Percentiles rank a stretch among this genome's conserved stretches.
Conservation (phyloP, 257 asterid species). For the Capsicum baccatum region DNA sequence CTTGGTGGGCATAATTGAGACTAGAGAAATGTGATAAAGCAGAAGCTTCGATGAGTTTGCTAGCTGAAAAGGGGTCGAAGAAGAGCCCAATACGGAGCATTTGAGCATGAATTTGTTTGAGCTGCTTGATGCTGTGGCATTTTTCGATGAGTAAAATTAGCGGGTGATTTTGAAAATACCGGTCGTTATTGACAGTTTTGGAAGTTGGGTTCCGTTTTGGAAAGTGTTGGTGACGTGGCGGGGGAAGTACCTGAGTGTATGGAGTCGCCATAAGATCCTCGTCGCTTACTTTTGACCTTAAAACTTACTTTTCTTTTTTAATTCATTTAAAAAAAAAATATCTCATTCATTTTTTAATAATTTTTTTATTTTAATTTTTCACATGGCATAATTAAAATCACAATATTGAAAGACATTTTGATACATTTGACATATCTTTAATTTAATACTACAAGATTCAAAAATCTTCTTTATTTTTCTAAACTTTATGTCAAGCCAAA, state of each 20-base stretch:
- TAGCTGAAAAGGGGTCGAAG: conserved; percentile 67
- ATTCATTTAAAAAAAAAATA: too few species aligned
- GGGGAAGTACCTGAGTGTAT: conserved; percentile 34
- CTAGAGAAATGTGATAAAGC: conserved; percentile 60
- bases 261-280: conserved; percentile 47
- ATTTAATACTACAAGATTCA: too few species aligned
- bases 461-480: too few species aligned
- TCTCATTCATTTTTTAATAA: too few species aligned
- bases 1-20: conserved; percentile 63
- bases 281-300: not conserved
- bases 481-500: too few species aligned
- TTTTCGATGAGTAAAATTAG: conserved; percentile 50
- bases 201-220: conserved; percentile 33
- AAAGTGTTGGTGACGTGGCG: conserved; percentile 21
- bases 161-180: conserved; percentile 64
- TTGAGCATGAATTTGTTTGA: conserved; percentile 74
- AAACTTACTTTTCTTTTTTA: not conserved
- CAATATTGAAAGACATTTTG: too few species aligned
- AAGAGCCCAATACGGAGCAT: conserved; percentile 77
- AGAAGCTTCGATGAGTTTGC: conserved; percentile 66
- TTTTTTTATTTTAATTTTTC: too few species aligned
- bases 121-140: conserved; percentile 55
- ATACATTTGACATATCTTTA: too few species aligned
- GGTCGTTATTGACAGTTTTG: conserved; percentile 50
- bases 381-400: too few species aligned